Evolutionary conservation across 208 protist genomes (phyloP).

Genomic region (Leishmania arabica): DNA sequence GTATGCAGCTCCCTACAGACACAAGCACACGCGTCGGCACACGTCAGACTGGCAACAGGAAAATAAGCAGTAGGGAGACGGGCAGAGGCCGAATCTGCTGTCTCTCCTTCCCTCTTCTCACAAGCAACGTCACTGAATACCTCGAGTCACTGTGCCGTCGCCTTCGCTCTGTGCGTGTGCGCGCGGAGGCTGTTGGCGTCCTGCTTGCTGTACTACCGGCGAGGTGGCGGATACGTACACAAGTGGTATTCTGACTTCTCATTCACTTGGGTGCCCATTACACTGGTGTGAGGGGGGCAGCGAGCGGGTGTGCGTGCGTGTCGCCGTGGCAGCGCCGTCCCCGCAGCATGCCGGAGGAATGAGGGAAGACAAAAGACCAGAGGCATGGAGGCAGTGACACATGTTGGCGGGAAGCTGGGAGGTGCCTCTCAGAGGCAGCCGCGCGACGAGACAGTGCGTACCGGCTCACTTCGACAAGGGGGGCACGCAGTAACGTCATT

Average conservation of each 20-base stretch:
- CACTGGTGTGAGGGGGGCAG: background rate
- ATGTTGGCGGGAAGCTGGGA: background rate
- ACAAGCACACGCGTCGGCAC: background rate
- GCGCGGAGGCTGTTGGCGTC: background rate
- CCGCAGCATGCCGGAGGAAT: background rate
- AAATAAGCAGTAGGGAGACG: background rate
- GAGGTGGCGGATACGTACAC: background rate
- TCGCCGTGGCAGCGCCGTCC: background rate
- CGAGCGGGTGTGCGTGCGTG: background rate
- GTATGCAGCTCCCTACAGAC: background rate
- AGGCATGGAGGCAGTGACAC: slow-evolving; percentile 7
- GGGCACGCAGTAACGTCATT: background rate
- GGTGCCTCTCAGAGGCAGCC: background rate
- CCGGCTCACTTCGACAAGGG: background rate
- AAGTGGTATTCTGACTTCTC: background rate
- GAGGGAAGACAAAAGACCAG: background rate
- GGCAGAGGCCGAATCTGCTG: background rate
- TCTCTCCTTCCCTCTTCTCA: background rate
- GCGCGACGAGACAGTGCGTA: background rate
- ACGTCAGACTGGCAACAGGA: background rate
- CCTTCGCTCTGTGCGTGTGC: background rate
- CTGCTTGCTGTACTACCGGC: background rate
- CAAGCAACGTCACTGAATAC: background rate
- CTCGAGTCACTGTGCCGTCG: background rate
- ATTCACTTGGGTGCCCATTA: background rate